Evolutionary conservation across 2,329 filamentous ascomycete genomes (phyloP).

Genomic region (Penicillium sp.): DNA sequence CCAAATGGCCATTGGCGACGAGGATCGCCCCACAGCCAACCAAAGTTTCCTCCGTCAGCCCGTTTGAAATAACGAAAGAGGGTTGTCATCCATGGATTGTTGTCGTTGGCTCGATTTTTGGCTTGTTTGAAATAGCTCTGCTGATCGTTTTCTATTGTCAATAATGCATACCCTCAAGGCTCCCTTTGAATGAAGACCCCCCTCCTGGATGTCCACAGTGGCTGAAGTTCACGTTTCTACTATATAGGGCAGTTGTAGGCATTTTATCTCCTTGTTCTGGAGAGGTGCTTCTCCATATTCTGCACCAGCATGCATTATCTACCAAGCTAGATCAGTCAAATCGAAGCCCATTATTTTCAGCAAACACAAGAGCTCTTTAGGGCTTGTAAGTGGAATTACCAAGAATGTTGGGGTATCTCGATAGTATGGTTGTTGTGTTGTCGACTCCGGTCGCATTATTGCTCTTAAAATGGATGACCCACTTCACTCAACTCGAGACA

Average conservation of each 20-base stretch:
- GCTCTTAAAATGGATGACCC: neutral
- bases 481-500: constrained; percentile 5
- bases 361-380: neutral
- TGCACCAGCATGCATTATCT: neutral
- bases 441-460: neutral
- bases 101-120: neutral
- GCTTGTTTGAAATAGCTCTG: neutral
- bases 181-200: neutral
- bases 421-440: neutral
- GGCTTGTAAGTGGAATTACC: neutral
- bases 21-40: neutral
- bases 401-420: neutral
- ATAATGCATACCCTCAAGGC: neutral
- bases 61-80: neutral
- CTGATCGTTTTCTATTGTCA: constrained; percentile 2
- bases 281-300: neutral
- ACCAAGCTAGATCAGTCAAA: neutral
- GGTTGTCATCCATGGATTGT: neutral
- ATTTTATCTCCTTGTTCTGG: neutral
- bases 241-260: neutral
- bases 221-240: neutral
- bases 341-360: neutral
- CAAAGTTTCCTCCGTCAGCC: neutral
- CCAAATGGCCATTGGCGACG: neutral
- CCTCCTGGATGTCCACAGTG: neutral